phyloP scores from a whole-genome alignment of 2,329 filamentous ascomycete genomes.

The Colletotrichum paranaense region DNA sequence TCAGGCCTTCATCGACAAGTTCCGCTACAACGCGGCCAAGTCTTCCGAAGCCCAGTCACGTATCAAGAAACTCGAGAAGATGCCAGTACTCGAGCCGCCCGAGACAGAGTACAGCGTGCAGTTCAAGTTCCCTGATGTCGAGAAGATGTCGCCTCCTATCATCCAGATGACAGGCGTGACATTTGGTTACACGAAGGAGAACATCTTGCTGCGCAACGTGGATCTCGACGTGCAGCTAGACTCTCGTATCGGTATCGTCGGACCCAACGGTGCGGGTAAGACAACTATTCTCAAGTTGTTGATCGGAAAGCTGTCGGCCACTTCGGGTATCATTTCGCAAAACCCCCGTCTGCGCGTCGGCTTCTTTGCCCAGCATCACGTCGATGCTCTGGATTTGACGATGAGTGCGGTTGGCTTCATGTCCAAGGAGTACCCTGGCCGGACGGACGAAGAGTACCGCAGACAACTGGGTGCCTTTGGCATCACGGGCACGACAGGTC shows the following conservation, averaged over 20 bases:
- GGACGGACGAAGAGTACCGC: slow-evolving; percentile 95
- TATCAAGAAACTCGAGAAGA: slow-evolving; percentile 98
- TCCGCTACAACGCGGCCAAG: slow-evolving; percentile 98
- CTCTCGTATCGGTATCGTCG: slow-evolving; percentile 98
- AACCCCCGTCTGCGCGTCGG: slow-evolving; percentile 90
- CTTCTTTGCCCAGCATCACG: slow-evolving; percentile 98
- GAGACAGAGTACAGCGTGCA: slow-evolving; percentile 96
- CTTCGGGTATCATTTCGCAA: slow-evolving; percentile 84
- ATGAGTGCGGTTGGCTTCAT: slow-evolving; percentile 95
- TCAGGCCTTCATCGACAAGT: slow-evolving; percentile 99
- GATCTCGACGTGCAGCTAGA: slow-evolving; percentile 98
- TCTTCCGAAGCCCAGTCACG: slow-evolving; percentile 97
- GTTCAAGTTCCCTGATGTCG: slow-evolving; percentile 97
- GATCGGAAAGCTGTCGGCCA: slow-evolving; percentile 83
- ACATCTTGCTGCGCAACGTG: slow-evolving; percentile 83
- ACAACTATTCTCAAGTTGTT: slow-evolving; percentile 99
- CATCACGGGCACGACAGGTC: slow-evolving; percentile 92
- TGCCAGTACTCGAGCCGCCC: slow-evolving; percentile 90
- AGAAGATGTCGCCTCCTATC: slow-evolving; percentile 96
- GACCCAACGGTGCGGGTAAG: slow-evolving; percentile 98
- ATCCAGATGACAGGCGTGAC: slow-evolving; percentile 95
- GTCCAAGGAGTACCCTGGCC: slow-evolving; percentile 90
- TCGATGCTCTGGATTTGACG: slow-evolving; percentile 92
- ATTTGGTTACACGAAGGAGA: slow-evolving; percentile 88
- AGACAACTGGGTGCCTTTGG: slow-evolving; percentile 91